A percentile compares a stretch with the other conserved stretches of the same genome.
phyloP scores from a whole-genome alignment of 1,284 basidiomycete species.

The Trichosporon sp. region DNA sequence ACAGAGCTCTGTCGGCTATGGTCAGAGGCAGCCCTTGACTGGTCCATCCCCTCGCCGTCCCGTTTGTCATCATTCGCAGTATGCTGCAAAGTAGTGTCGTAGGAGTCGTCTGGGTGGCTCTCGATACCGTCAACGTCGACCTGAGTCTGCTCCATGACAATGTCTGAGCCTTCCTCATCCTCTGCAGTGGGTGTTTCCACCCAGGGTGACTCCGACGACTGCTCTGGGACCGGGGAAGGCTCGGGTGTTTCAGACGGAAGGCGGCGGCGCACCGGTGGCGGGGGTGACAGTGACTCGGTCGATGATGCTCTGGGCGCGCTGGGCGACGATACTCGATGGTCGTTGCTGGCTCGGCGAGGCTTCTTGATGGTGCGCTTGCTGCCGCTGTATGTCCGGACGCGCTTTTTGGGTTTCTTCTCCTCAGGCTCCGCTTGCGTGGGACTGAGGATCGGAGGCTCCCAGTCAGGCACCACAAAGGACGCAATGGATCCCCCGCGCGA shows the following conservation, averaged over 20 bases:
- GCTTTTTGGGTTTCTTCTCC: background rate
- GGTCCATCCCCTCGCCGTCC: background rate
- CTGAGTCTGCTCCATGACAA: background rate
- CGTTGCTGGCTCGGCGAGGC: background rate
- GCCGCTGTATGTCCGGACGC: background rate
- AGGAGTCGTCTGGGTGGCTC: background rate
- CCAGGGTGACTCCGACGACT: background rate
- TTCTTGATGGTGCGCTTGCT: background rate
- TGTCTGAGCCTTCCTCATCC: background rate
- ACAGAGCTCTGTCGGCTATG: background rate
- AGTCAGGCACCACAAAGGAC: slow-evolving; percentile 1
- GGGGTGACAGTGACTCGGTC: background rate
- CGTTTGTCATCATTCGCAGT: background rate
- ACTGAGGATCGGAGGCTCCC: background rate
- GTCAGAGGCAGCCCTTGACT: background rate
- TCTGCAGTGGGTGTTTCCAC: background rate
- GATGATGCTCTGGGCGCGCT: background rate
- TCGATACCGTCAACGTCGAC: background rate
- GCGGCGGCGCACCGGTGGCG: background rate
- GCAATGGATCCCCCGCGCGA: background rate
- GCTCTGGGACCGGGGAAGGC: background rate
- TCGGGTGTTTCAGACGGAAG: background rate
- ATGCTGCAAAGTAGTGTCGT: background rate
- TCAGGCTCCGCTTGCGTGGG: background rate
- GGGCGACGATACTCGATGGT: background rate